phyloP scores from a whole-genome alignment of 352 stramenopile species.

The Phytophthora litchii region DNA sequence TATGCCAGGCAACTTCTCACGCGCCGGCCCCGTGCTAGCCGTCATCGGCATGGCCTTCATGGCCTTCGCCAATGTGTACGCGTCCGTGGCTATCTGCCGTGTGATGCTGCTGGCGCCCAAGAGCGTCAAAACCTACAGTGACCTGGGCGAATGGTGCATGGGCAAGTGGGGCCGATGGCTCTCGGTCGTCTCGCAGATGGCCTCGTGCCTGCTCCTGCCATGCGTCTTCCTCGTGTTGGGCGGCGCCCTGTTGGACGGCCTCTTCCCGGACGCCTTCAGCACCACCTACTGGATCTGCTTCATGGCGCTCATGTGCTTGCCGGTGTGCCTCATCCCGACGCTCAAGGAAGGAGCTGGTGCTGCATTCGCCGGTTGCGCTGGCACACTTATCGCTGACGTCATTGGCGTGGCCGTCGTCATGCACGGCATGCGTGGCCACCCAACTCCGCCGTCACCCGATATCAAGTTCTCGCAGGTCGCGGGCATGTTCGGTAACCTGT shows the following conservation, averaged over 20 bases:
- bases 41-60: conserved; percentile 43
- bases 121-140: conserved; percentile 38
- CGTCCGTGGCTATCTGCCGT: conserved; percentile 40
- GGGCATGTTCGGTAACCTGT: conserved; percentile 38
- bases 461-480: conserved; percentile 41
- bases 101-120: conserved; percentile 32
- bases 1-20: conserved; percentile 31
- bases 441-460: conserved; percentile 23
- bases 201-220: conserved; percentile 30
- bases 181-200: conserved; percentile 48
- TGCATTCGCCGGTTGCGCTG: conserved; percentile 37
- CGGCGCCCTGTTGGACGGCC: conserved; percentile 24
- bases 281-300: conserved; percentile 43
- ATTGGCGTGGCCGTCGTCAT: conserved; percentile 31
- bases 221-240: conserved; percentile 33
- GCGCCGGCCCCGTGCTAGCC: conserved; percentile 24
- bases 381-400: conserved; percentile 41
- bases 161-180: conserved; percentile 42
- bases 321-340: conserved; percentile 40
- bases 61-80: conserved; percentile 47
- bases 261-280: conserved; percentile 32
- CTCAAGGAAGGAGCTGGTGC: conserved; percentile 36
- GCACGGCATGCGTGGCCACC: conserved; percentile 29
- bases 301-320: conserved; percentile 41
- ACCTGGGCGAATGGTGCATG: conserved; percentile 46